phyloP scores from a whole-genome alignment of 2,329 filamentous ascomycete genomes.

The Elsinoe fawcettii region DNA sequence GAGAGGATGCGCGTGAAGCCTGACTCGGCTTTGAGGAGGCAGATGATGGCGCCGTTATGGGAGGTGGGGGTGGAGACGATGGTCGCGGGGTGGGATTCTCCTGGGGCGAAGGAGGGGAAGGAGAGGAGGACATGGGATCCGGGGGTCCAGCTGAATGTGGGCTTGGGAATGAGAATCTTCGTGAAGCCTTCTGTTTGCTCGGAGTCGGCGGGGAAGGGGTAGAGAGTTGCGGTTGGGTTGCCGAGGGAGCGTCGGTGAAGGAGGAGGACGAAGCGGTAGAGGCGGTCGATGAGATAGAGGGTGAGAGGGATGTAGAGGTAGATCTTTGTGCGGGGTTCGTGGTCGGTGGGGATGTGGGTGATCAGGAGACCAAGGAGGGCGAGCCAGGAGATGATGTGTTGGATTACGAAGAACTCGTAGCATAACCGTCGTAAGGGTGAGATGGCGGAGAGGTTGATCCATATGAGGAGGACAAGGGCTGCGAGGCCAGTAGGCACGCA shows the following conservation, averaged over 20 bases:
- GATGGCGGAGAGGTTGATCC: constrained; percentile 26
- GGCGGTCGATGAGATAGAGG: constrained; percentile 24
- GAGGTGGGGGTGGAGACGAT: constrained; percentile 24
- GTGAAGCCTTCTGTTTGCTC: constrained; percentile 30
- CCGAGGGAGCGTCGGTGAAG: constrained; percentile 27
- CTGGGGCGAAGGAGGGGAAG: constrained; percentile 23
- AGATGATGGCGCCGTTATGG: constrained; percentile 24
- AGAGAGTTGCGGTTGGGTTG: constrained; percentile 21
- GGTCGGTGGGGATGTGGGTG: constrained; percentile 28
- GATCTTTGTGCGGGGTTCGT: constrained; percentile 21
- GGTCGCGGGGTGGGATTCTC: constrained; percentile 25
- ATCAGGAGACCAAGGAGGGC: constrained; percentile 31
- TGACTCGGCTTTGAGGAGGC: constrained; percentile 25
- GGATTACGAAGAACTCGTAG: constrained; percentile 28
- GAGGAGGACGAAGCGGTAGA: constrained; percentile 25
- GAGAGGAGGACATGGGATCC: constrained; percentile 25
- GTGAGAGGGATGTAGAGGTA: constrained; percentile 26
- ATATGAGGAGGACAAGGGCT: constrained; percentile 24
- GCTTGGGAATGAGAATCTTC: constrained; percentile 29
- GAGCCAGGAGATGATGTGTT: constrained; percentile 34
- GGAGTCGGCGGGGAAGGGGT: constrained; percentile 19
- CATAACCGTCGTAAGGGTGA: constrained; percentile 23
- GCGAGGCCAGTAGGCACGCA: constrained; percentile 26
- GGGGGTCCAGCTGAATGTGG: constrained; percentile 32
- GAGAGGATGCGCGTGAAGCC: constrained; percentile 26